Evolutionary conservation across 805 yeast genomes (phyloP), one percentile per base, ranked within the genome.

Genomic region (Kuraishia capsulata): DNA sequence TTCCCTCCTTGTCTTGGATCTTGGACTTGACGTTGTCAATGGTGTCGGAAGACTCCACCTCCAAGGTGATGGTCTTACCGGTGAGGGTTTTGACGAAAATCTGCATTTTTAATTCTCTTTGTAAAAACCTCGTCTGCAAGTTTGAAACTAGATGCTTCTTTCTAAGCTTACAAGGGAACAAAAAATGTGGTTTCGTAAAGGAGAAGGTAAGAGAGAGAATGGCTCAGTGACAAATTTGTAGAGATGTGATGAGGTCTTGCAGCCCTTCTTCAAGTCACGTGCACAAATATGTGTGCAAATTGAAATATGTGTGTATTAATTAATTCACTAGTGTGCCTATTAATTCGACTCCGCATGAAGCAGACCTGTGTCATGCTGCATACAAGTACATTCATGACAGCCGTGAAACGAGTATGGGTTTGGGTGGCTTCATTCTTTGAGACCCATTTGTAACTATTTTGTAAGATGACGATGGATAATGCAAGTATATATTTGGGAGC

Each of bases 1-100:
- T 90, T 67, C 97, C 97, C 72, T 90, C 97, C 81, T 89, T 89
- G 81, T 90, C 95, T 75, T 87, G 96, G 71, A 88, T 89, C 82
- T 89, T 89, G 67, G 96, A 79, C 79, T 89, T 88, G 80, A 88
- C 96, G 65, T 88, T 88, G 84, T 89, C 96, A 72, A 88, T 88
- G 65, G 96, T 87, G 82, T 88, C 97, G 61, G 95, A 85, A 59
- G 96, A 87, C 80, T 88, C 97, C 67, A 88, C 97, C 80, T 88
- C 96, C 63, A 88, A 83, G 81, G 96, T 88, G 75, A 89, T 89
- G 67, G 96, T 82, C 77, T 80, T 81, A 78, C 88, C 88, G 58
- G 88, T 81, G 68, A 81, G 75, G 71, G 88, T 81, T 69, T 81
- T 81, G 71, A 81, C 88, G 76, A 81, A 81, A 72, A 73, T 73